Evolutionary conservation across 2,329 filamentous ascomycete genomes (phyloP).

Genomic region (Colletotrichum eleusines): DNA sequence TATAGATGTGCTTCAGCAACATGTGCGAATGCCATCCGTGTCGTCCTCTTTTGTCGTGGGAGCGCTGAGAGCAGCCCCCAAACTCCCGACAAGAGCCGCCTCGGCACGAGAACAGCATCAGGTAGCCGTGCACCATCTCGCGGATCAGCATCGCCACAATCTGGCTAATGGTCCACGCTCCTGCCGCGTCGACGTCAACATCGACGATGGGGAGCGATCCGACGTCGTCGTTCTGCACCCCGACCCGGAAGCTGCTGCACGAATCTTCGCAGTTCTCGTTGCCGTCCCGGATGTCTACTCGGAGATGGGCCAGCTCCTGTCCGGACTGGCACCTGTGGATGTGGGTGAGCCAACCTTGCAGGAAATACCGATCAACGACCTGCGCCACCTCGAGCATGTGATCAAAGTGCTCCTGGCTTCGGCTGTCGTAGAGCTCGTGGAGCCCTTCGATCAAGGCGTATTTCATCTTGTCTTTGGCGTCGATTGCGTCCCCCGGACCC

Average conservation of each 20-base stretch:
- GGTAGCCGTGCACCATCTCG: conserved; percentile 40
- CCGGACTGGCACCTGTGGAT: too few relatives aligned
- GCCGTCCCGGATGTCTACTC: not conserved
- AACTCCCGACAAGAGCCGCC: not conserved
- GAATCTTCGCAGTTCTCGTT: not conserved
- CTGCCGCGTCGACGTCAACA: conserved; percentile 7
- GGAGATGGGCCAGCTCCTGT: not conserved
- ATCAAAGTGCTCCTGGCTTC: not conserved
- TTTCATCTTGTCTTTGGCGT: not conserved
- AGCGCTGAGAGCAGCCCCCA: not conserved
- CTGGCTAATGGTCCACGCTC: conserved; percentile 44
- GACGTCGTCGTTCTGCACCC: not conserved
- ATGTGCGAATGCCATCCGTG: not conserved
- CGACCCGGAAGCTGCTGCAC: not conserved
- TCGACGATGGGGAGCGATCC: not conserved
- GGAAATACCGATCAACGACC: conserved; percentile 24
- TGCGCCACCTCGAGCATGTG: conserved; percentile 8
- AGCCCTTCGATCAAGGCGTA: conserved; percentile 7
- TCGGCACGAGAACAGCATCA: conserved; percentile 20
- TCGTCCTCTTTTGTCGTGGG: not conserved
- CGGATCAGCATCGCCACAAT: conserved; percentile 49
- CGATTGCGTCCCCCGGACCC: not conserved
- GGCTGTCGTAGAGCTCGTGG: conserved; percentile 23
- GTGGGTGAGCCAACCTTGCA: conserved; percentile 20
- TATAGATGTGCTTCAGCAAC: conserved; percentile 19